Base-by-base conservation (phyloP, 1,284 basidiomycete genomes). In the Wolfiporia cocos region DNA sequence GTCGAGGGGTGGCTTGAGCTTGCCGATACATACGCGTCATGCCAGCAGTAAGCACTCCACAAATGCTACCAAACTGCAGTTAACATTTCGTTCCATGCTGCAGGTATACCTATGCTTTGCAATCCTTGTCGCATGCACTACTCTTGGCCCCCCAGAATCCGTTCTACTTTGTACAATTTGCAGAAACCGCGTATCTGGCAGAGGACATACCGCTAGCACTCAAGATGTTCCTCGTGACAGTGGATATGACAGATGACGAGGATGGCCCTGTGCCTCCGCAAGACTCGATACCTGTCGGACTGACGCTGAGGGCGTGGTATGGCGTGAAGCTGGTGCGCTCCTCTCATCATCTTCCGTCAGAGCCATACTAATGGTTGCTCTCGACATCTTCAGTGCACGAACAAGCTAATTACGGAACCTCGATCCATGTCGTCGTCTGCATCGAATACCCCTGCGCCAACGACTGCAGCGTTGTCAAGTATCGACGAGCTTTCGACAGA, bases 1-100 rank as follows among this genome's bases (percentile, higher is more conserved):
- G 72, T 90, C 0, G 87, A 94, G 51, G 93, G 78, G 4, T 99
- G 95, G 96, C 71, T 92, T 10, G 84, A 96, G 56, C 77, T 99
- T n/a, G 87, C 92, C 0, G 87, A 92, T 51, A 76, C 93, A 5
- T 96, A 99, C 57, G 73, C 82, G 2, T 75, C 79, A 12, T 81
- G 84, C 52, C 79, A 81, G 45, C 78, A 90, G 84, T 96, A 55
- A 48, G 45, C 29, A 23, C 19, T 1, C 24, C 24, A 82, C 66
- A 5, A 37, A 33, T 32, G 39, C 46, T 22, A 18, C 24, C 19
- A 28, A 26, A 22, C 26, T 22, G 9, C 0, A 10, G 20, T 40
- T 23, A 39, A 29, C 21, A 41, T 40, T 33, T 22, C 15, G 31
- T 15, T 39, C 24, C 21, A 14, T 34, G 15, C 14, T 19, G 2